A percentile compares a stretch with the other conserved stretches of the same genome.
phyloP scores from a whole-genome alignment of 257 asterid genomes.

The Dorcoceras hygrometricum region DNA sequence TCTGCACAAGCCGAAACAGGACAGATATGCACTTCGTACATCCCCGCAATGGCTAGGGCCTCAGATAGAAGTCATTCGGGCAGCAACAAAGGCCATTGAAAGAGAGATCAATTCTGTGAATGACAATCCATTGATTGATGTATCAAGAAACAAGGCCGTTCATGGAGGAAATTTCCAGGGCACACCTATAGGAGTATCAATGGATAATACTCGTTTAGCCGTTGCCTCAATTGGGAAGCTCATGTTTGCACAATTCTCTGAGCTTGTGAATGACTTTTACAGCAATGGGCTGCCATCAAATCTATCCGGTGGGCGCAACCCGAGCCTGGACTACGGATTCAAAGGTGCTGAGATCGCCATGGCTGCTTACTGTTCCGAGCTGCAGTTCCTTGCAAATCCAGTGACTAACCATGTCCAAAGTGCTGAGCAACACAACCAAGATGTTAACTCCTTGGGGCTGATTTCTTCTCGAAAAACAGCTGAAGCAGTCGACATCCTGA shows the following conservation, averaged over 20 bases:
- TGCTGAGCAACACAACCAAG: conserved; percentile 43
- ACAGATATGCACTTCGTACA: conserved; percentile 41
- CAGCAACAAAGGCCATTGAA: conserved; percentile 35
- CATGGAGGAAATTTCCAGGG: conserved; percentile 49
- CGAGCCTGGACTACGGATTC: conserved; percentile 45
- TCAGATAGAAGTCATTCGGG: conserved; percentile 41
- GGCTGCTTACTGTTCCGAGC: conserved; percentile 47
- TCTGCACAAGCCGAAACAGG: conserved; percentile 42
- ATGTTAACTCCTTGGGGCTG: conserved; percentile 44
- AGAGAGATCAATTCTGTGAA: conserved; percentile 46
- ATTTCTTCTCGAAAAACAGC: conserved; percentile 41
- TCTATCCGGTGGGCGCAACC: conserved; percentile 41
- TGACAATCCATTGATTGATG: conserved; percentile 39
- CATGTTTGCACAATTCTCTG: conserved; percentile 37
- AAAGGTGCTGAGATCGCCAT: conserved; percentile 39
- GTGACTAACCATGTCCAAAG: conserved; percentile 45
- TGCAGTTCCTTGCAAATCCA: conserved; percentile 41
- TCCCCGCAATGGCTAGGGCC: conserved; percentile 52
- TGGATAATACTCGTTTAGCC: conserved; percentile 42
- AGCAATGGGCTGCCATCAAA: conserved; percentile 43
- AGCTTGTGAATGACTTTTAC: conserved; percentile 37
- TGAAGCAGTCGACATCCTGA: conserved; percentile 37
- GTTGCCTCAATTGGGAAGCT: conserved; percentile 43
- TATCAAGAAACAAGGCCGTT: conserved; percentile 36
- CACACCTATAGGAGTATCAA: conserved; percentile 44